A percentile compares a stretch with the other conserved stretches of the same genome.
Conservation (phyloP, 176 grass and related monocot species). For the Oryza brachyantha region DNA sequence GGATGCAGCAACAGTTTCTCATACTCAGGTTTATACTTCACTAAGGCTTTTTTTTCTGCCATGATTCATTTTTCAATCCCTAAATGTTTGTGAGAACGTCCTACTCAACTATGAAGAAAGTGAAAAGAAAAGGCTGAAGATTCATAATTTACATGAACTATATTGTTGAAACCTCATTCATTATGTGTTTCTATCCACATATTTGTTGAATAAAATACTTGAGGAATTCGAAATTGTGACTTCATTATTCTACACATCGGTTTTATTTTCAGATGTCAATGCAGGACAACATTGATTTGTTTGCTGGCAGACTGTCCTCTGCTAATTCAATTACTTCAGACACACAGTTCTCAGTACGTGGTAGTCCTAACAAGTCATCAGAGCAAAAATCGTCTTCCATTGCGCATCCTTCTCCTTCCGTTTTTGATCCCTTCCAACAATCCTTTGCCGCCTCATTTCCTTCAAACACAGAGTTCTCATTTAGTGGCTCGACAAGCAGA, state of each 20-base stretch:
- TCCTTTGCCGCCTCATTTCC: slow-evolving; percentile 31
- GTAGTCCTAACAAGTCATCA: slow-evolving; percentile 15
- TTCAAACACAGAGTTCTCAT: slow-evolving; percentile 23
- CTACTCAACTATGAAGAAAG: slow-evolving; percentile 17
- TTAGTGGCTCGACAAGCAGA: neutral
- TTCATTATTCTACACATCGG: neutral
- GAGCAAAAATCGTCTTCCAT: slow-evolving; percentile 16
- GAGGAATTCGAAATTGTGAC: neutral
- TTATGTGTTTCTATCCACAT: neutral
- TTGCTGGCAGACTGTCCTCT: slow-evolving; percentile 40
- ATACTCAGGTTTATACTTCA: slow-evolving; percentile 14
- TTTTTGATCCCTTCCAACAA: slow-evolving; percentile 35
- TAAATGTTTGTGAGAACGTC: neutral
- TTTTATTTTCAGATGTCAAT: slow-evolving; percentile 21
- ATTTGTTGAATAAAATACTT: neutral
- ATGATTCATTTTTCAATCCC: neutral
- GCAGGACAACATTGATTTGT: slow-evolving; percentile 59
- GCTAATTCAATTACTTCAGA: slow-evolving; percentile 31
- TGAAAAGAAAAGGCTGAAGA: neutral
- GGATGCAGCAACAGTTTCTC: slow-evolving; percentile 33
- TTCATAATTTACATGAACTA: neutral
- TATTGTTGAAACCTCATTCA: neutral
- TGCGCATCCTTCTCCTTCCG: slow-evolving; percentile 9
- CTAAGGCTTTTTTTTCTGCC: neutral
- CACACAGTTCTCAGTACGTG: slow-evolving; percentile 27